phyloP scores from a whole-genome alignment of 495 filamentous ascomycete species.

The Trichoderma asperelloides region DNA sequence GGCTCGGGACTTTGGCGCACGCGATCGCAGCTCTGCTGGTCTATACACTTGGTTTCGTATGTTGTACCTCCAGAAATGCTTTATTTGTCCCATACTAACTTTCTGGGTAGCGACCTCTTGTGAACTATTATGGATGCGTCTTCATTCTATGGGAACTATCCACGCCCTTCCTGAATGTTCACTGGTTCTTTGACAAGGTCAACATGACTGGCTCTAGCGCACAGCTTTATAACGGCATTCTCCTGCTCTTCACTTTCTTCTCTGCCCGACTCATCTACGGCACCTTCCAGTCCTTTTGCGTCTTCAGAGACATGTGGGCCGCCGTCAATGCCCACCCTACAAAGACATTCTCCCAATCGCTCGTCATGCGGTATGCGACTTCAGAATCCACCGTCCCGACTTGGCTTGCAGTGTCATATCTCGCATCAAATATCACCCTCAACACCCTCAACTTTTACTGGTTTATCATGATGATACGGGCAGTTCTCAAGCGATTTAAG shows the following conservation, averaged over 20 bases:
- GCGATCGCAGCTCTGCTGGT: constrained; percentile 77
- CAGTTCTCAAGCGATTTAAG: constrained; percentile 83
- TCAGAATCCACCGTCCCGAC: constrained; percentile 50
- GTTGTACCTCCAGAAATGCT: constrained; percentile 25
- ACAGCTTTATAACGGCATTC: constrained; percentile 83
- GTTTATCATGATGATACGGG: constrained; percentile 95
- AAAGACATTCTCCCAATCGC: constrained; percentile 20
- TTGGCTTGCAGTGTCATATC: constrained; percentile 73
- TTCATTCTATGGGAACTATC: constrained; percentile 99
- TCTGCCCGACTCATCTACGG: constrained; percentile 86
- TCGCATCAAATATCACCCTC: constrained; percentile 66
- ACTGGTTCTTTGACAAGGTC: constrained; percentile 99
- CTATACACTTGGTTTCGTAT: constrained; percentile 86
- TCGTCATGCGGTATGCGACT: constrained; percentile 36
- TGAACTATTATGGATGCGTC: constrained; percentile 82
- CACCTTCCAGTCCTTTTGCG: constrained; percentile 64
- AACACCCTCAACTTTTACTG: constrained; percentile 90
- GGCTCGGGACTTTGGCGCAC: constrained; percentile 81
- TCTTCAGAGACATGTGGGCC: constrained; percentile 73
- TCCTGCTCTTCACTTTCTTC: constrained; percentile 69
- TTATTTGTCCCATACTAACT: neutral
- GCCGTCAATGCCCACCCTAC: constrained; percentile 39
- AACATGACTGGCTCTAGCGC: constrained; percentile 73
- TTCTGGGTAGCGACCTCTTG: constrained; percentile 63
- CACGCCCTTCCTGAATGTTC: constrained; percentile 86